phyloP scores from a whole-genome alignment of 768 basidiomycete species.

The Lactarius sanguifluus region DNA sequence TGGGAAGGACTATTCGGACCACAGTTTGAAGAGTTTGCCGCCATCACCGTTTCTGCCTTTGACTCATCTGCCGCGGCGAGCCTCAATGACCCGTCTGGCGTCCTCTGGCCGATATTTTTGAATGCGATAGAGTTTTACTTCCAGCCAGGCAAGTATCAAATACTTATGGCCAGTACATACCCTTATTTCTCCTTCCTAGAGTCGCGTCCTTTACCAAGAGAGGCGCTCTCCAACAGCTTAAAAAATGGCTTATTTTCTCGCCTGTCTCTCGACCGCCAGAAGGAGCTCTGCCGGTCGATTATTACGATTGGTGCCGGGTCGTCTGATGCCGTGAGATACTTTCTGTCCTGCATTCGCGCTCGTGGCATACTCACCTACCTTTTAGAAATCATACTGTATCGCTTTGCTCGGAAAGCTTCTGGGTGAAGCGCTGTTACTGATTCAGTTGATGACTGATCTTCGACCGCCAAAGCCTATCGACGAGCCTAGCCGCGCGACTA shows the following conservation, averaged over 20 bases:
- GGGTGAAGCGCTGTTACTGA: conserved; percentile 51
- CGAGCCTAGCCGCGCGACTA: conserved; percentile 51
- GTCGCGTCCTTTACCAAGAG: conserved; percentile 40
- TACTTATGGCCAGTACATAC: neutral
- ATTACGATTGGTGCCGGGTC: conserved; percentile 52
- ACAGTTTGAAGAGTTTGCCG: conserved; percentile 38
- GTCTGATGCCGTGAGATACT: conserved; percentile 45
- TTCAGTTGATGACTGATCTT: conserved; percentile 50
- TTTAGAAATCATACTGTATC: conserved; percentile 38
- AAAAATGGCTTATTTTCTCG: conserved; percentile 55
- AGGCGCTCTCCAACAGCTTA: conserved; percentile 46
- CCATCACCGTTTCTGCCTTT: conserved; percentile 48
- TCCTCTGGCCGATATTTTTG: conserved; percentile 54
- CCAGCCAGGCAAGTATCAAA: conserved; percentile 41
- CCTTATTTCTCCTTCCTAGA: conserved; percentile 38
- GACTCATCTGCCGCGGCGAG: conserved; percentile 46
- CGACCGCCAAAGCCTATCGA: conserved; percentile 51
- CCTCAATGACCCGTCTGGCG: conserved; percentile 45
- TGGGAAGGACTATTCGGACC: conserved; percentile 37
- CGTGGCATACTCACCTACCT: conserved; percentile 10
- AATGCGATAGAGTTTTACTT: conserved; percentile 47
- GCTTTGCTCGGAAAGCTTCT: conserved; percentile 51
- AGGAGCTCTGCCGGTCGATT: conserved; percentile 55
- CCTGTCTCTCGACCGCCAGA: conserved; percentile 53
- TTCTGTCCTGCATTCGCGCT: conserved; percentile 27